Evolutionary conservation across 2,329 filamentous ascomycete genomes (phyloP).

Genomic region (Hypoxylon sp.): DNA sequence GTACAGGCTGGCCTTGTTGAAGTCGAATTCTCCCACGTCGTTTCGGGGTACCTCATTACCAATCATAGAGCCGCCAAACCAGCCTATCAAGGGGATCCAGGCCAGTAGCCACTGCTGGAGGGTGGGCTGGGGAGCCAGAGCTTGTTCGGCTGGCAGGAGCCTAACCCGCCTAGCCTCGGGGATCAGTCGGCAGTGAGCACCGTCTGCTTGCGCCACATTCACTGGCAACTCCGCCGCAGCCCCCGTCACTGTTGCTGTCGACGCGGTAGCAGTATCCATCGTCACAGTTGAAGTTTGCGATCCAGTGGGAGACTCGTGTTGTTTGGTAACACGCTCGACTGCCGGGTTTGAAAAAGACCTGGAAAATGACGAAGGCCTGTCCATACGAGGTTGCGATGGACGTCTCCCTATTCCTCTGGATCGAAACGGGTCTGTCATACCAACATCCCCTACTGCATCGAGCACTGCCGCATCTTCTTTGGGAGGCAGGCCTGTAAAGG

Average conservation of each 20-base stretch:
- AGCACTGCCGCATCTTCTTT: conserved; percentile 70
- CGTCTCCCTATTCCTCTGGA: conserved; percentile 31
- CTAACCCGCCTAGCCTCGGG: conserved; percentile 71
- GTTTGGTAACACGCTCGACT: conserved; percentile 34
- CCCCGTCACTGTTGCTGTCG: conserved; percentile 57
- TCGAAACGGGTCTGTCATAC: conserved; percentile 46
- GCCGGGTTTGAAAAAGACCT: conserved; percentile 43
- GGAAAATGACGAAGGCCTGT: conserved; percentile 40
- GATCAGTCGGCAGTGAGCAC: conserved; percentile 67
- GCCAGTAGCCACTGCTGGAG: conserved; percentile 69
- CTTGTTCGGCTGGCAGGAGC: conserved; percentile 74
- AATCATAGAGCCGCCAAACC: conserved; percentile 77
- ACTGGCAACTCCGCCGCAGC: conserved; percentile 19
- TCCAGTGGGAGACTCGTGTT: conserved; percentile 52
- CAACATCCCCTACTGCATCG: conserved; percentile 55
- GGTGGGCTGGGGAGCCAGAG: conserved; percentile 73
- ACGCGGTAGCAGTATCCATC: conserved; percentile 61
- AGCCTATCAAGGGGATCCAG: conserved; percentile 73
- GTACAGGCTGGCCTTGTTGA: conserved; percentile 71
- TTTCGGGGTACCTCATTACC: conserved; percentile 77
- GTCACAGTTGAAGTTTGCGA: conserved; percentile 64
- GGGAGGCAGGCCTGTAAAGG: conserved; percentile 71
- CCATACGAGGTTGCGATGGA: conserved; percentile 40
- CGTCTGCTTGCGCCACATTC: conserved; percentile 27
- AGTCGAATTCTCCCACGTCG: conserved; percentile 81